A percentile compares a stretch with the other conserved stretches of the same genome.
Evolutionary conservation across 176 grass and related monocot species (phyloP).

Genomic region (Cocos nucifera): DNA sequence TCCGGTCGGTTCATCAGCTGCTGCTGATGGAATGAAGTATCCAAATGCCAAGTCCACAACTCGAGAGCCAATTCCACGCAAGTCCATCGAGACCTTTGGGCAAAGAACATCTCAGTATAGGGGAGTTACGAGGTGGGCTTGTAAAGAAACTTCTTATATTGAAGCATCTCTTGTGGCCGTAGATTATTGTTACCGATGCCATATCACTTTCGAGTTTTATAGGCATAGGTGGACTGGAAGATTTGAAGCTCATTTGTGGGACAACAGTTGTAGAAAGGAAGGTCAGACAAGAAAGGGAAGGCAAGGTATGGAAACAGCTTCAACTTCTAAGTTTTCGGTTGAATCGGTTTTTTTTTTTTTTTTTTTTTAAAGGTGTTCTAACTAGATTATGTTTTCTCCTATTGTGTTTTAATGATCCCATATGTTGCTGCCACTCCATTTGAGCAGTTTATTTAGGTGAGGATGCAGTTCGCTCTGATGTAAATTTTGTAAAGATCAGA

Average conservation of each 20-base stretch:
- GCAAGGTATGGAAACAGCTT: slow-evolving; percentile 48
- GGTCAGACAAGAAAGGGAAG: slow-evolving; percentile 92
- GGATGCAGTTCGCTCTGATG: neutral
- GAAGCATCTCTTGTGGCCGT: no score
- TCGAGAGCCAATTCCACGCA: slow-evolving; percentile 29
- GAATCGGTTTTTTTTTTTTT: neutral
- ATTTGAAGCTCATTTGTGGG: slow-evolving; percentile 92
- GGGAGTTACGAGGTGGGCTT: slow-evolving; percentile 59
- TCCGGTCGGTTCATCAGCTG: neutral
- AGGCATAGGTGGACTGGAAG: slow-evolving; percentile 93
- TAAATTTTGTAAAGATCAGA: no score
- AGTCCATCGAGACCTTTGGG: slow-evolving; percentile 59
- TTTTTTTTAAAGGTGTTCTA: neutral
- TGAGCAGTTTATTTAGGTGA: slow-evolving; percentile 88
- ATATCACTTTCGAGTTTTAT: neutral
- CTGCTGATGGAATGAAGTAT: neutral
- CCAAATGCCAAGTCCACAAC: slow-evolving; percentile 8
- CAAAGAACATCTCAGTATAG: slow-evolving; percentile 89
- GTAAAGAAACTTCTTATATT: no score
- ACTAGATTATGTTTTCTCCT: no score
- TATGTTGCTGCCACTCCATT: neutral
- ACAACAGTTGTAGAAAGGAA: slow-evolving; percentile 89
- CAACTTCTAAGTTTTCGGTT: neutral
- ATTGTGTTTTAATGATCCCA: neutral
- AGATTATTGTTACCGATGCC: neutral